phyloP scores from a whole-genome alignment of 345 rosid species.

The Salix koriyanagi region DNA sequence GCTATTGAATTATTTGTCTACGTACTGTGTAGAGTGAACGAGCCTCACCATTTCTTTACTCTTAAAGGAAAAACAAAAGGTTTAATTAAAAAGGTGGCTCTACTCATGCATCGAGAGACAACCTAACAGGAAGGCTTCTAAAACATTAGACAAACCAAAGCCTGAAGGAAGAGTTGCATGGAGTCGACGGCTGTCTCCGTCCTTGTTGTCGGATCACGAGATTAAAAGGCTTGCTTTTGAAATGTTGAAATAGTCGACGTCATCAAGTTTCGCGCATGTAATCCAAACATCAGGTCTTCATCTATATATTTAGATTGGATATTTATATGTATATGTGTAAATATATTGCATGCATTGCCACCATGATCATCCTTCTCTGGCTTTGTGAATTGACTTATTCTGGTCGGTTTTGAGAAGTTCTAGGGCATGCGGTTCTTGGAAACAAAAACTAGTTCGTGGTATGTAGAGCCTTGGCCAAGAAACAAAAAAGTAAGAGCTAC shows the following conservation, averaged over 20 bases:
- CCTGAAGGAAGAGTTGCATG: not conserved
- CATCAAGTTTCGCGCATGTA: not conserved
- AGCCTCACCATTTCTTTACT: not conserved
- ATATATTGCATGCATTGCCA: not conserved
- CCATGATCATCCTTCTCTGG: not conserved
- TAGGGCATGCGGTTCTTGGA: conserved; percentile 5
- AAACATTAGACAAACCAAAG: not conserved
- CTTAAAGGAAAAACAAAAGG: not conserved
- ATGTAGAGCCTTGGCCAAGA: not conserved
- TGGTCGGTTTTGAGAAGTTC: not conserved
- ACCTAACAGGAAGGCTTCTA: not conserved
- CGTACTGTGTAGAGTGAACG: not conserved
- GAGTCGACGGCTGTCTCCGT: conserved; percentile 15
- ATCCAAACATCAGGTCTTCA: not conserved
- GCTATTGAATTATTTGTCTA: conserved; percentile 12
- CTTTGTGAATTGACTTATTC: not conserved
- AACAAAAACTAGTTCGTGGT: not conserved
- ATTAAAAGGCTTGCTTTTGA: not conserved
- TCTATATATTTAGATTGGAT: not conserved
- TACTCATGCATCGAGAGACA: not conserved
- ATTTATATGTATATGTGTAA: no score
- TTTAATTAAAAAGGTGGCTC: not conserved
- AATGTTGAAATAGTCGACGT: no score
- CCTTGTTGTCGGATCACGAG: conserved; percentile 15
- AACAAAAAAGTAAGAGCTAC: not conserved